Evolutionary conservation across 441 rosid species (phyloP), one percentile per base, ranked within the genome.

Genomic region (Cnidoscolus chayamansa): DNA sequence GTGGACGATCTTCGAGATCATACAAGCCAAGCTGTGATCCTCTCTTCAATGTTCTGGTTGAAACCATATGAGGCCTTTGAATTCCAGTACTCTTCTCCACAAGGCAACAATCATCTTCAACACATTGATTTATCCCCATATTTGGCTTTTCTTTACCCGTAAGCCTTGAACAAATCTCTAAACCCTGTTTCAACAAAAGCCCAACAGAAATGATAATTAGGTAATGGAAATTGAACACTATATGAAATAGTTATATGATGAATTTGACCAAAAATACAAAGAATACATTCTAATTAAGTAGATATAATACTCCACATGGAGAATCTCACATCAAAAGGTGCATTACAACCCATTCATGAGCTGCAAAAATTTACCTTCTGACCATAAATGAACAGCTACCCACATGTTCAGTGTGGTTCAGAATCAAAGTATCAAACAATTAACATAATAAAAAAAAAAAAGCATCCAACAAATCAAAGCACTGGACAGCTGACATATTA

Each of bases 141-240:
- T 13, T 51, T 1, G 30, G 1, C 19, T 64, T 60, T 25, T 35
- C n/a, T 72, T 60, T 68, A 5, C 54, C 64, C 65, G 8, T 7
- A 63, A 63, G 25, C 58, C 43, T 12, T 19, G 9, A 16, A 47
- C 12, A 19, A 45, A 31, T 67, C 64, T 68, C 53, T 61, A 20
- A 53, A 72, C 73, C 76, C 76, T 77, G 76, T 25, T 64, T 53
- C 60, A 70, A 64, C 60, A 70, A 64, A 59, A 35, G 12, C 31
- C 72, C 50, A 56, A 64, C 25, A 76, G 1, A 47, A 55, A 50
- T 4, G 0, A 63, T 57, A 56, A 49, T 56, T 55, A 68, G 65
- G 40, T 1, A 63, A 63, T 25, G 62, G 4, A 35, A 60, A 35
- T 61, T 13, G 32, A 72, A 43, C 2, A 31, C 45, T 13, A 15